A percentile compares a stretch with the other conserved stretches of the same genome.
Evolutionary conservation across 1,284 basidiomycete species (phyloP).

Genomic region (Puccinia novopanici): DNA sequence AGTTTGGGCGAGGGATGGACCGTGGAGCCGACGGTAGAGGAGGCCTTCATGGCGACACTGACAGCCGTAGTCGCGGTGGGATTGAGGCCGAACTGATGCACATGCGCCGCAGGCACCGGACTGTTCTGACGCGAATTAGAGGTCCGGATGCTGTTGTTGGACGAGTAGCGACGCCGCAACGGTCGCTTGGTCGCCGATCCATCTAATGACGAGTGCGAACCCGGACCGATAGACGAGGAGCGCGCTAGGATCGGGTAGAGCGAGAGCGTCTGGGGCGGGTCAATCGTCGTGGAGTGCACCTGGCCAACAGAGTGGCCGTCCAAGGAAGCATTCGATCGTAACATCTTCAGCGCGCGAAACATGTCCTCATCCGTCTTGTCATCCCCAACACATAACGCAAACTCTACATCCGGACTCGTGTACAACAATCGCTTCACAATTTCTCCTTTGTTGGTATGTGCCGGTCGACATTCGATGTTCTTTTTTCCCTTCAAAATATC

Average conservation of each 20-base stretch:
- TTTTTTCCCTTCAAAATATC: constrained; percentile 74
- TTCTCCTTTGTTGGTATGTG: constrained; percentile 73
- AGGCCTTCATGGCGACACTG: neutral
- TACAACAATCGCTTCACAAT: constrained; percentile 40
- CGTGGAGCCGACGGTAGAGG: constrained; percentile 2
- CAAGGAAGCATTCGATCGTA: constrained; percentile 25
- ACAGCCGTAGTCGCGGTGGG: too few relatives aligned
- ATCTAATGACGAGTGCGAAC: neutral
- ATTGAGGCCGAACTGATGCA: neutral
- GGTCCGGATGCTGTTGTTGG: constrained; percentile 30
- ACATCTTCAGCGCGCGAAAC: constrained; percentile 73
- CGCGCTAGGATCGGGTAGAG: constrained; percentile 31
- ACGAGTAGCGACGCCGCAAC: constrained; percentile 25
- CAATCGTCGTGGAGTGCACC: constrained; percentile 30
- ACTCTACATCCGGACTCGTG: constrained; percentile 41
- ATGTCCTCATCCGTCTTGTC: constrained; percentile 79
- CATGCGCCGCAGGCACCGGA: neutral
- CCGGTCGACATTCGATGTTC: constrained; percentile 91
- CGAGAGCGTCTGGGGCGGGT: constrained; percentile 35
- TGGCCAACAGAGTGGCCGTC: constrained; percentile 9
- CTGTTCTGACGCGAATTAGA: constrained; percentile 6
- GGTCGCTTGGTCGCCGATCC: neutral
- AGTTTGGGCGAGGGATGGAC: constrained; percentile 18
- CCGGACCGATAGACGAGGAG: neutral
- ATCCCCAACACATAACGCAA: constrained; percentile 44